A percentile compares a stretch with the other conserved stretches of the same genome.
phyloP scores from a whole-genome alignment of 345 rosid genomes.

The Eucalyptus rudis region DNA sequence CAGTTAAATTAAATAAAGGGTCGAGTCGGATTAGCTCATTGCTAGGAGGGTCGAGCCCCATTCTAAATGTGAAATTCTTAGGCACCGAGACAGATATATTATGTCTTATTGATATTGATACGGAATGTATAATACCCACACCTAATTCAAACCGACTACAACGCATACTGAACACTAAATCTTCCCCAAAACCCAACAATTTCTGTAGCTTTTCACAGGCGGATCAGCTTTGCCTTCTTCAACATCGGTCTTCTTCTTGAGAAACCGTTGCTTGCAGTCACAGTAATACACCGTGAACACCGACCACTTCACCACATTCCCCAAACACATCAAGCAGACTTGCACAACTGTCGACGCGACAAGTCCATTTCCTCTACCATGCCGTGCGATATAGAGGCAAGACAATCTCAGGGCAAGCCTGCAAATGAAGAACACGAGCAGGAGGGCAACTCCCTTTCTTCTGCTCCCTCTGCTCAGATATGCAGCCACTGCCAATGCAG shows the following conservation, averaged over 20 bases:
- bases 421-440: conserved; percentile 5
- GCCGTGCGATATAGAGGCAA: not conserved
- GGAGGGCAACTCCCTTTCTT: not conserved
- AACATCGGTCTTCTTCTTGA: conserved; percentile 3
- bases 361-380: not conserved
- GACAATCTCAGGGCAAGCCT: not conserved
- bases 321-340: not conserved
- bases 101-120: not conserved
- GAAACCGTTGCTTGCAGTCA: conserved; percentile 3
- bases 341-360: not conserved
- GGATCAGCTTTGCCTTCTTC: not conserved
- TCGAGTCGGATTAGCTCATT: not conserved
- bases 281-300: conserved; percentile 2
- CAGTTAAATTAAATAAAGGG: not conserved
- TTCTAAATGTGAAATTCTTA: not conserved
- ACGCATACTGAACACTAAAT: not conserved
- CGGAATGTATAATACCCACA: not conserved
- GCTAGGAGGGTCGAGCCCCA: fast-evolving
- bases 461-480: conserved; percentile 13
- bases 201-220: not conserved
- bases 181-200: not conserved
- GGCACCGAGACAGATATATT: not conserved
- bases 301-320: conserved; percentile 8
- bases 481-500: conserved; percentile 1
- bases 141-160: not conserved